Percentiles rank a stretch among this genome's conserved stretches.
These are phyloP conservation scores for Tetradesmus lagerheimii DNA, from an alignment of 139 green algal genomes.

Conservation along the genomic window DNA sequence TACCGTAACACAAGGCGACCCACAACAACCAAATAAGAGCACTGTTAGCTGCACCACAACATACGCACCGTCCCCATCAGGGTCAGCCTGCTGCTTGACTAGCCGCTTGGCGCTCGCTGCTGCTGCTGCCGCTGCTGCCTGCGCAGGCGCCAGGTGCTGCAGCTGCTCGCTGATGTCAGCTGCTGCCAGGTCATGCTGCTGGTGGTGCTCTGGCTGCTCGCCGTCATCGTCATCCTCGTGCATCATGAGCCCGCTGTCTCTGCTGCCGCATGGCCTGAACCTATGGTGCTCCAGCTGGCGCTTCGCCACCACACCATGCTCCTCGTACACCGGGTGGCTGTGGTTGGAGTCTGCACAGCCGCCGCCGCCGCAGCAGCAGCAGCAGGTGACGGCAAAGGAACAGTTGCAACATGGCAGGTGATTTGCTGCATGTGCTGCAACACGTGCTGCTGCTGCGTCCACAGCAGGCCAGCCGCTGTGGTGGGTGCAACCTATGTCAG, in stretches of 20 bases:
- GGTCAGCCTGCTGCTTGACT: neutral
- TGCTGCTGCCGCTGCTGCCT: slow-evolving; percentile 16
- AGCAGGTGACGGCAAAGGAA: neutral
- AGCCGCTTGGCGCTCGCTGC: neutral
- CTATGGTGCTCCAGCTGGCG: slow-evolving; percentile 3
- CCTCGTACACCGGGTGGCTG: neutral
- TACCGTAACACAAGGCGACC: no score
- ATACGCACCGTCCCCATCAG: neutral
- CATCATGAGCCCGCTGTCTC: neutral
- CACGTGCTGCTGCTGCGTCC: neutral
- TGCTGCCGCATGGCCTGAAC: slow-evolving; percentile 28
- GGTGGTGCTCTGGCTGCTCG: neutral
- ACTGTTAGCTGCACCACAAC: neutral
- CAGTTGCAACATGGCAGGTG: neutral
- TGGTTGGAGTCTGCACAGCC: slow-evolving; percentile 28
- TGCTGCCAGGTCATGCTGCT: neutral
- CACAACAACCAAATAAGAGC: neutral
- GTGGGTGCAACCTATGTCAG: neutral
- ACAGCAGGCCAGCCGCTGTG: neutral
- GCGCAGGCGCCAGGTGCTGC: neutral
- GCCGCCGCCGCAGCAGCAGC: neutral
- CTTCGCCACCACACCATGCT: neutral
- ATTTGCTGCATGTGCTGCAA: neutral
- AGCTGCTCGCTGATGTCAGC: neutral
- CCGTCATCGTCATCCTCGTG: neutral